A percentile compares a stretch with the other conserved stretches of the same genome.
Conservation (phyloP, 163 green algal species). For the Smithsoniella earleae region DNA sequence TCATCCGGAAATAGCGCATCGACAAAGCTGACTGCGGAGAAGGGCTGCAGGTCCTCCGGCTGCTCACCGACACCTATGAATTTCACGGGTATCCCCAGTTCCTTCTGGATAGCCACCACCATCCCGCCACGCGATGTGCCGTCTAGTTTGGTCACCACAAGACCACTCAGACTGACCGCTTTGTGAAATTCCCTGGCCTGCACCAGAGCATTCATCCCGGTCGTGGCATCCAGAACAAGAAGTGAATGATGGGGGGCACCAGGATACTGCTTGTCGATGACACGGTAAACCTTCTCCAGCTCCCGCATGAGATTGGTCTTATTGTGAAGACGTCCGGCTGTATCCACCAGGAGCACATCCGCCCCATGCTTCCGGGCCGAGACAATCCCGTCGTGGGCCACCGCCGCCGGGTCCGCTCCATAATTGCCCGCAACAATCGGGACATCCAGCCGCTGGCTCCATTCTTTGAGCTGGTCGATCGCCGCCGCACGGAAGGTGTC, state of each 20-base stretch:
- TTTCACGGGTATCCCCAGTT: constrained; percentile 31
- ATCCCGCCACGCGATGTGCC: constrained; percentile 31
- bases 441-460: constrained; percentile 31
- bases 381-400: constrained; percentile 31
- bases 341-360: constrained; percentile 33
- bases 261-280: constrained; percentile 26
- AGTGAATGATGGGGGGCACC: constrained; percentile 31
- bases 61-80: constrained; percentile 37
- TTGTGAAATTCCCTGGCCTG: constrained; percentile 35
- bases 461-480: constrained; percentile 33
- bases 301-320: constrained; percentile 35
- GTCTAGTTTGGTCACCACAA: constrained; percentile 36
- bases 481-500: constrained; percentile 35
- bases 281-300: constrained; percentile 32
- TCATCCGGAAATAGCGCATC: constrained; percentile 30
- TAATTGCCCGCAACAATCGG: constrained; percentile 14
- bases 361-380: not conserved
- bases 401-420: constrained; percentile 7
- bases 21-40: constrained; percentile 31
- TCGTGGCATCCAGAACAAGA: constrained; percentile 33
- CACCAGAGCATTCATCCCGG: constrained; percentile 32
- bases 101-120: constrained; percentile 30
- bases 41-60: constrained; percentile 34
- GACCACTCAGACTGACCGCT: constrained; percentile 30
- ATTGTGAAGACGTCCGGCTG: constrained; percentile 32